These are phyloP conservation scores for Beta lomatogona DNA, from an alignment of 179 eudicot genomes.

Conservation along the genomic window DNA sequence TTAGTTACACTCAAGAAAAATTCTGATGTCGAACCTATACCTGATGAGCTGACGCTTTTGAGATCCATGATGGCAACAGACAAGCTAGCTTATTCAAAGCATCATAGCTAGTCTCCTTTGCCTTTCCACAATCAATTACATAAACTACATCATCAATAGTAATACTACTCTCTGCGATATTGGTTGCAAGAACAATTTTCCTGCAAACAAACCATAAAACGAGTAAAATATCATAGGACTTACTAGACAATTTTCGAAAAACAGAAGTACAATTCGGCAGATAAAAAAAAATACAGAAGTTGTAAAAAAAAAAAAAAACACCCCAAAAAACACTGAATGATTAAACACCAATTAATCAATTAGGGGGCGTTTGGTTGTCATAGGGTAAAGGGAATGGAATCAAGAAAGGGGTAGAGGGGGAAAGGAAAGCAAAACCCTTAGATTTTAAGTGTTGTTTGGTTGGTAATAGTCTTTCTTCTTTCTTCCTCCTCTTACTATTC, in stretches of 20 bases:
- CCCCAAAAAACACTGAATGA: background rate
- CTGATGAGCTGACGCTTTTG: constrained; percentile 99
- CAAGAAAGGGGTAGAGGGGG: no score
- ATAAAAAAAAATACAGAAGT: background rate
- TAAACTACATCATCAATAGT: constrained; percentile 97
- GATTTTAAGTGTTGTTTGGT: no score
- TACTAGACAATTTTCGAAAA: background rate
- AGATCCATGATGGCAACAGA: constrained; percentile 97
- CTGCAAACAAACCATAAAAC: constrained; percentile 37
- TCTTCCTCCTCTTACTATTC: no score
- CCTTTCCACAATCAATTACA: constrained; percentile 96
- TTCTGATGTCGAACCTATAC: constrained; percentile 33
- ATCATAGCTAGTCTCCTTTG: constrained; percentile 98
- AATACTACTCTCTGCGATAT: constrained; percentile 97
- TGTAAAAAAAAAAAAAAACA: background rate
- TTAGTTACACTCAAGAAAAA: background rate
- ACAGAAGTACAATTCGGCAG: background rate
- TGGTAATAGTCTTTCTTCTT: no score
- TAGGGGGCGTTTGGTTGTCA: no score
- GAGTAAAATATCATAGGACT: constrained; percentile 14
- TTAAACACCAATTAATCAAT: background rate
- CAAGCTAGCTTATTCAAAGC: constrained; percentile 98
- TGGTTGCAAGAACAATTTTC: constrained; percentile 93
- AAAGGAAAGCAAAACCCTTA: no score
- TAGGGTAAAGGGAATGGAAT: no score